Evolutionary conservation across 257 asterid species (phyloP), one percentile per base, ranked within the genome.

Genomic region (Solanum paucissectum): DNA sequence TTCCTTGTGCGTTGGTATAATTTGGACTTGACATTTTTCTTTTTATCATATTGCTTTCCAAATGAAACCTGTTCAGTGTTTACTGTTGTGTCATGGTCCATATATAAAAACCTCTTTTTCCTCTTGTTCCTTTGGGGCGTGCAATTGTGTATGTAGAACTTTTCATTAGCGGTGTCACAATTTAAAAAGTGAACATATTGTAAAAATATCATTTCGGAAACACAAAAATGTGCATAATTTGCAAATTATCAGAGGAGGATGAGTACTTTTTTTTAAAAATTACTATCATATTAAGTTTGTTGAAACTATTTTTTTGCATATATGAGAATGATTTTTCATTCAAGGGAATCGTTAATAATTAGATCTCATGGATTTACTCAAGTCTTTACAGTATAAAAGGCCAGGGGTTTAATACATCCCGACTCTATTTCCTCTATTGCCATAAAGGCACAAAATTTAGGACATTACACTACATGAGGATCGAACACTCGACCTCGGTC

Each of bases 1-100:
- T 88, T 91, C 87, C 83, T 64, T 75, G 34, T 52, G 74, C 88
- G 9, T 86, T 73, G 34, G 9, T 86, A 52, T 52, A 49, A 82
- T 86, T 33, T 18, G 23, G 21, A 12, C 64, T 34, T 40, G 49
- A 37, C 74, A 21, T 2, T 49, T 81, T 60, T 60, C 66, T 82
- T 32, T 29, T 18, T 33, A 10, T 82, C 71, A 20, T 49, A 29
- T 49, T 77, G 60, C 36, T 42, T 75, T 37, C 55, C 9, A 75
- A 40, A 40, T 44, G 84, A 77, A 0, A 36, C 62, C 12, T 74
- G 52, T 37, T 25, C 25, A 3, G 66, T 79, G n/a, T 79, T 42
- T 44, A 8, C 84, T 79, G 60, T 40, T 38, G 60, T 40, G 60
- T 77, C 62, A 2, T 40, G 85, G 85, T 79, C 66, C 40, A 79